A percentile compares a stretch with the other conserved stretches of the same genome.
Evolutionary conservation across 805 yeast genomes (phyloP).

Genomic region (Metschnikowia lunata): DNA sequence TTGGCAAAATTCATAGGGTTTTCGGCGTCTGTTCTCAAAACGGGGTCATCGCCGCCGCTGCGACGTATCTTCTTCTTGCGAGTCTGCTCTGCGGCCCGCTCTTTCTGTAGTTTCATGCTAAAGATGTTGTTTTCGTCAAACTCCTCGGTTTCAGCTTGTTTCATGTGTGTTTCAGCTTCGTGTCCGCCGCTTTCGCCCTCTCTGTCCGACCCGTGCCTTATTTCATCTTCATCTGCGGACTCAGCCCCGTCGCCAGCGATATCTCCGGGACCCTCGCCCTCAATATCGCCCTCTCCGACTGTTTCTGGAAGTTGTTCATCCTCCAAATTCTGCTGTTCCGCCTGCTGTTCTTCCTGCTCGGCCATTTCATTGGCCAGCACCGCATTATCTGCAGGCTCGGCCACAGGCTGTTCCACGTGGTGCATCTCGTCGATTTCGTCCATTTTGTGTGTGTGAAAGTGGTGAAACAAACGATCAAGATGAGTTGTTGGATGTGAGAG

Average conservation of each 20-base stretch:
- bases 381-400: not conserved
- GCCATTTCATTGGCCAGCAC: slow-evolving; percentile 3
- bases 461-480: no score
- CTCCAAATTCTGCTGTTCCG: slow-evolving; percentile 12
- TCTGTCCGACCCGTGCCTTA: slow-evolving; percentile 1
- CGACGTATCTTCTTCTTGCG: slow-evolving; percentile 19
- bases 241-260: slow-evolving; percentile 9
- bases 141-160: not conserved
- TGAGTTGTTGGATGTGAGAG: no score
- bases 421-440: not conserved
- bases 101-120: slow-evolving; percentile 16
- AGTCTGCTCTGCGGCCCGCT: slow-evolving; percentile 11
- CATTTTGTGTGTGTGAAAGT: slow-evolving; percentile 3
- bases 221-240: slow-evolving; percentile 4
- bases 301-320: slow-evolving; percentile 15
- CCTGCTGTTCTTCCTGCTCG: slow-evolving; percentile 12
- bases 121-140: slow-evolving; percentile 15
- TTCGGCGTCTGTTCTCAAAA: slow-evolving; percentile 7
- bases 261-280: slow-evolving; percentile 11
- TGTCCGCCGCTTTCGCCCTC: not conserved
- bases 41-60: slow-evolving; percentile 9
- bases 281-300: slow-evolving; percentile 12
- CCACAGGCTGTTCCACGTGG: not conserved
- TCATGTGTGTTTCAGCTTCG: not conserved
- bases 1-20: slow-evolving; percentile 7